Percentiles rank a stretch among this genome's conserved stretches.
Conservation (phyloP, 2,329 filamentous ascomycete species). For the Talaromyces sp. region DNA sequence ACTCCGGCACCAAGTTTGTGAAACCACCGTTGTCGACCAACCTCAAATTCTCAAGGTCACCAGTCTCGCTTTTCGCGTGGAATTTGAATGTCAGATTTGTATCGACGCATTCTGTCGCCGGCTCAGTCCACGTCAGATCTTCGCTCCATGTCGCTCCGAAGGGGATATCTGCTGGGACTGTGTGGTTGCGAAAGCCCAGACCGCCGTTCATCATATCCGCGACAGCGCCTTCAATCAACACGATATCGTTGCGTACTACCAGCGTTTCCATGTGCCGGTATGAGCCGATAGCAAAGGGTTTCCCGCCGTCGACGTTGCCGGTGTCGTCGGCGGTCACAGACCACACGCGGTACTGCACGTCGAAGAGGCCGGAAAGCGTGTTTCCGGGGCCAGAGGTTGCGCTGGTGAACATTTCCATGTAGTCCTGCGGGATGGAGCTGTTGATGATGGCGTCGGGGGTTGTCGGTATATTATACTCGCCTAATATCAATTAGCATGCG, state of each 20-base stretch:
- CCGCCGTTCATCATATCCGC: constrained; percentile 38
- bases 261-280: constrained; percentile 26
- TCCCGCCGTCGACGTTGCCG: constrained; percentile 24
- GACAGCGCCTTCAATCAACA: constrained; percentile 39
- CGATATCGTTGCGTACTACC: constrained; percentile 26
- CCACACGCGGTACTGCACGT: not conserved
- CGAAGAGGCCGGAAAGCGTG: not conserved
- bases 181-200: constrained; percentile 44
- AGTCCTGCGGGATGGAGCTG: not conserved
- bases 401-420: not conserved
- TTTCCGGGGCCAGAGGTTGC: not conserved
- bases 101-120: constrained; percentile 40
- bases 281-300: constrained; percentile 22
- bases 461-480: not conserved
- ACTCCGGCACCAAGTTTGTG: constrained; percentile 28
- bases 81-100: constrained; percentile 38
- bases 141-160: constrained; percentile 41
- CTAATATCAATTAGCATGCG: not conserved
- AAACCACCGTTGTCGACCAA: constrained; percentile 43
- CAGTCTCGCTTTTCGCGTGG: constrained; percentile 14
- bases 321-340: not conserved
- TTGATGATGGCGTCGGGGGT: not conserved
- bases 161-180: constrained; percentile 24
- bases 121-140: constrained; percentile 44
- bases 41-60: constrained; percentile 12